Evolutionary conservation across 768 basidiomycete species (phyloP), one percentile per base, ranked within the genome.

Genomic region (Coprinellus micaceus): DNA sequence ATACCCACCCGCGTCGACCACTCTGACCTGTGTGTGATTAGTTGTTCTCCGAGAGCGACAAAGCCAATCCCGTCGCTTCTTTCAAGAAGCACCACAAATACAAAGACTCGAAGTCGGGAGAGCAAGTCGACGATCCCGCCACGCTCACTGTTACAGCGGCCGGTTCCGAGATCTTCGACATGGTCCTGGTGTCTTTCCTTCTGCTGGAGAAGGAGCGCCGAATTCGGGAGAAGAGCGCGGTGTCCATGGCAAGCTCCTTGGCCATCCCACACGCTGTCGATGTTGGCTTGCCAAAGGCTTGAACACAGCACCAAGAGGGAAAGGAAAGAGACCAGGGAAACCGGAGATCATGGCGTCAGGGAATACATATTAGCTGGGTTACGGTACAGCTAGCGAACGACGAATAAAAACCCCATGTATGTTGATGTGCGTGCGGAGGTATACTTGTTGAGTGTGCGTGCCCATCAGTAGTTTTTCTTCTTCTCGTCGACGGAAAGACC

Each of bases 401-500:
- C 2, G 2, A 49, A 33, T 33, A 21, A 7, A 49, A 49, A 49
- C 26, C 30, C 47, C 47, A 17, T 9, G 5, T 6, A 28, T 49
- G 47, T 30, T 49, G 15, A 49, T 11, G 21, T 25, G 47, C n/a
- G n/a, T n/a, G n/a, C n/a, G n/a, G n/a, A n/a, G n/a, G n/a, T n/a
- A n/a, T n/a, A n/a, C n/a, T n/a, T n/a, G n/a, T n/a, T n/a, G n/a
- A n/a, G n/a, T n/a, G n/a, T n/a, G n/a, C n/a, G n/a, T n/a, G n/a
- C 30, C 19, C 12, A 43, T 70, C 72, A 93, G 64, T 82, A 94
- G 21, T 86, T 93, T 82, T 98, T 98, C 82, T 99, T 99, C 82
- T 98, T 98, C 80, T 98, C 95, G 74, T 98, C 97, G 59, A 98
- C 91, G 3, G 95, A 98, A 59, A 98, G 80, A 60, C 95, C 96